A percentile compares a stretch with the other conserved stretches of the same genome.
Conservation (phyloP, 1,139 yeast species). For the Sugiyamaella japonica region DNA sequence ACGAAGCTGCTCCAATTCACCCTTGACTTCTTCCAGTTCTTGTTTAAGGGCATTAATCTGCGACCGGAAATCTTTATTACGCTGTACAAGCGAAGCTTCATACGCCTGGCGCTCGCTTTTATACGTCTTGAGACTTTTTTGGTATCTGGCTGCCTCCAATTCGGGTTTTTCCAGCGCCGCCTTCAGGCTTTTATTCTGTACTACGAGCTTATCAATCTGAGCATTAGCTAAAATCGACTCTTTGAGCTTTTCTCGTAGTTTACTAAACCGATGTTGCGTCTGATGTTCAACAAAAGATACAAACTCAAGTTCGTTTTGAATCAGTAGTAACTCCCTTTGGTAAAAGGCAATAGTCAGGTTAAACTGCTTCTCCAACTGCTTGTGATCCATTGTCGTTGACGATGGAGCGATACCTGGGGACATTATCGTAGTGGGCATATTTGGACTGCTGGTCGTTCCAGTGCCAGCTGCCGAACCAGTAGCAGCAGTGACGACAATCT, state of each 20-base stretch:
- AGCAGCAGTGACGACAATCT: constrained; percentile 12
- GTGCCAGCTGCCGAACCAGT: constrained; percentile 8
- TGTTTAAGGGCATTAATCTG: constrained; percentile 35
- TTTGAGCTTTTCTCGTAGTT: constrained; percentile 43
- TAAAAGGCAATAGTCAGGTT: constrained; percentile 44
- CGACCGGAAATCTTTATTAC: constrained; percentile 38
- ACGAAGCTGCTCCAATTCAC: constrained; percentile 28
- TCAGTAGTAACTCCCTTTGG: constrained; percentile 57
- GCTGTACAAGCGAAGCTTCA: constrained; percentile 39
- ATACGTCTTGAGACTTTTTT: constrained; percentile 34
- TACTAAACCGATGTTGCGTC: constrained; percentile 49
- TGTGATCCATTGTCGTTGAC: background rate
- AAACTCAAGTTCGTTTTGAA: constrained; percentile 65
- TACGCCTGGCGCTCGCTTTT: constrained; percentile 40
- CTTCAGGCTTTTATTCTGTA: constrained; percentile 34
- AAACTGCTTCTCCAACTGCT: constrained; percentile 15
- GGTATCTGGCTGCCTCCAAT: constrained; percentile 34
- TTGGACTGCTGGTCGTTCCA: constrained; percentile 14
- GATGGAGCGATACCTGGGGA: constrained; percentile 4
- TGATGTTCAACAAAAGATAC: constrained; percentile 56
- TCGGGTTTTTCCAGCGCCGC: constrained; percentile 36
- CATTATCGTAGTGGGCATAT: background rate
- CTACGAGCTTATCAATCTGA: constrained; percentile 34
- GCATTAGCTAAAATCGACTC: constrained; percentile 36
- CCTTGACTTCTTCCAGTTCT: constrained; percentile 27